Conservation (phyloP, 257 asterid genomes). For the Cruciata laevipes region DNA sequence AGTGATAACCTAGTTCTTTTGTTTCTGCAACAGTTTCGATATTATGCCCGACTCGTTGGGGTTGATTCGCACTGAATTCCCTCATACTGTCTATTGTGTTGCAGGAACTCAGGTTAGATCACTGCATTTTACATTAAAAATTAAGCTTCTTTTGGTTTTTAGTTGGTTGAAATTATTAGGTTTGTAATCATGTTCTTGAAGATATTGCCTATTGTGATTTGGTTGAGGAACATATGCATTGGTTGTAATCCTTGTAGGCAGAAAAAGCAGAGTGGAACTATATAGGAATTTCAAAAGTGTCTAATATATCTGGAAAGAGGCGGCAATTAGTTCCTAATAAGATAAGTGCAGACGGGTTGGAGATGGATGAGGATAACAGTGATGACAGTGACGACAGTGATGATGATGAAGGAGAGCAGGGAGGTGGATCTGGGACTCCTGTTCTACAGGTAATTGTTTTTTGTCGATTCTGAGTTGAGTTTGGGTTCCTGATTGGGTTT, state of each 20-base stretch:
- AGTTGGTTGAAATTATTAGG: background rate
- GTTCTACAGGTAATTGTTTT: constrained; percentile 49
- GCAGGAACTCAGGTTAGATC: constrained; percentile 84
- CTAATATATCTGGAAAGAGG: constrained; percentile 79
- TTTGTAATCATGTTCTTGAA: background rate
- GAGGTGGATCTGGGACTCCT: constrained; percentile 46
- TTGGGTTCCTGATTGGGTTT: background rate
- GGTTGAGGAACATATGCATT: background rate
- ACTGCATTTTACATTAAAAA: background rate
- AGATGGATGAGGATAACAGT: constrained; percentile 74
- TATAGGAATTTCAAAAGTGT: constrained; percentile 64
- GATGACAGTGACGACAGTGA: constrained; percentile 47
- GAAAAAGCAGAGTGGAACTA: constrained; percentile 63
- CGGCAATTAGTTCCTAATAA: constrained; percentile 60
- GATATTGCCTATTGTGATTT: background rate
- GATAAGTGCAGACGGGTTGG: constrained; percentile 42
- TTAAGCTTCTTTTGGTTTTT: background rate
- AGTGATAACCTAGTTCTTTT: constrained; percentile 11
- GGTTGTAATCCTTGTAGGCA: constrained; percentile 40
- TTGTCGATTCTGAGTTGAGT: background rate
- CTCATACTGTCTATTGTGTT: constrained; percentile 69
- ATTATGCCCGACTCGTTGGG: constrained; percentile 77
- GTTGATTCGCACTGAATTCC: constrained; percentile 79
- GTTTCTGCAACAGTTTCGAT: constrained; percentile 59
- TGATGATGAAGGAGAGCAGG: constrained; percentile 54